phyloP scores from a whole-genome alignment of 306 rosid genomes.

The Gynostemma pentaphyllum region DNA sequence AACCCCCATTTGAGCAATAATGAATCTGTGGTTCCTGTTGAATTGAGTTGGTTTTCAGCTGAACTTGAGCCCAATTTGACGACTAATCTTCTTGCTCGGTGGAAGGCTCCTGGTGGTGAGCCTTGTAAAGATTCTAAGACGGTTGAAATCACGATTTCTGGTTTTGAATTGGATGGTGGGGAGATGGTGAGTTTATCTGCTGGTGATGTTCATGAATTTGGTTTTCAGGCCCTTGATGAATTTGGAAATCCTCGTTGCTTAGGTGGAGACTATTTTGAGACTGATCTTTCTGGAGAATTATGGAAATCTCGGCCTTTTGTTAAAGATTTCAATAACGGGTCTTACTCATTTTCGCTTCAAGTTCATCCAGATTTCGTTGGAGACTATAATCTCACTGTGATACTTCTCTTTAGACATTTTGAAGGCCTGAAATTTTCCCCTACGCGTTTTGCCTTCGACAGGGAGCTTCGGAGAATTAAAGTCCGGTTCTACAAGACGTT shows the following conservation, averaged over 20 bases:
- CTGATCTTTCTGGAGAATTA: slow-evolving; percentile 72
- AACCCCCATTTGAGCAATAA: slow-evolving; percentile 9
- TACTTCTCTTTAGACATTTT: slow-evolving; percentile 58
- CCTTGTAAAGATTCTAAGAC: slow-evolving; percentile 64
- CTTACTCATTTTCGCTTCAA: slow-evolving; percentile 60
- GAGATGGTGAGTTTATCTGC: slow-evolving; percentile 39
- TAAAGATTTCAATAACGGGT: slow-evolving; percentile 68
- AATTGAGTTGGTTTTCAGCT: slow-evolving; percentile 43
- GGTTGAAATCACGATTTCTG: slow-evolving; percentile 40
- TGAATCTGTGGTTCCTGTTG: slow-evolving; percentile 12
- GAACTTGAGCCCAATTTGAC: slow-evolving; percentile 50
- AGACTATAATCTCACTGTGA: slow-evolving; percentile 45
- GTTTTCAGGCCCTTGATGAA: slow-evolving; percentile 60
- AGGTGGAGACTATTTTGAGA: slow-evolving; percentile 90
- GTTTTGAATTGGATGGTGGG: slow-evolving; percentile 40
- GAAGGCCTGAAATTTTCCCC: slow-evolving; percentile 75
- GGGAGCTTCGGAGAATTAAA: slow-evolving; percentile 32
- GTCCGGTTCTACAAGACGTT: slow-evolving; percentile 36
- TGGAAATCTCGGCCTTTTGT: slow-evolving; percentile 85
- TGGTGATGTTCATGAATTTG: slow-evolving; percentile 62
- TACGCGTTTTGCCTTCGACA: slow-evolving; percentile 39
- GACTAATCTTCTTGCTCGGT: slow-evolving; percentile 45
- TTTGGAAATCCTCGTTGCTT: slow-evolving; percentile 54
- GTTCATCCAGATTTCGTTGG: slow-evolving; percentile 76
- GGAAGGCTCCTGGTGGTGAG: slow-evolving; percentile 64